Evolutionary conservation across 345 rosid genomes (phyloP), one percentile per base, ranked within the genome.

Genomic region (Excoecaria agallocha): DNA sequence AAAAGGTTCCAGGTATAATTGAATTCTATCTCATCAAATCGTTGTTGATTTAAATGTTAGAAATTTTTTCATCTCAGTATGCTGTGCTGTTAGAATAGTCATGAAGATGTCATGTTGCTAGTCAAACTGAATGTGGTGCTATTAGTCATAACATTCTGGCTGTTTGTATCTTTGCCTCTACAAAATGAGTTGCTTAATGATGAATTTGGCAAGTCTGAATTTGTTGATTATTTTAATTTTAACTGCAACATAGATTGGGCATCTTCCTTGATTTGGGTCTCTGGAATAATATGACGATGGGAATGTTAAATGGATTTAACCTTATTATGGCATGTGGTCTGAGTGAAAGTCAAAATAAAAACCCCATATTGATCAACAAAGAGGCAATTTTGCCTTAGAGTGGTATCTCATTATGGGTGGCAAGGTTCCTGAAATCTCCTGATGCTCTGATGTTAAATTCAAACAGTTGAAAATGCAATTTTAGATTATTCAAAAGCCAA

Each of bases 1-100:
- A 95, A 95, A 81, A 82, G 98, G 71, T 95, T 95, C 84, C 99
- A 95, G 99, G 99, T 90, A 81, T 57, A 78, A 12, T 73, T 61
- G 13, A 55, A 50, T 5, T 17, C 35, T 43, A 24, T 24, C 19
- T 13, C 10, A 50, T 57, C 38, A 25, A 25, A 7, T 58, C 30
- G 12, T 19, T 60, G 16, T 17, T 9, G 19, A 12, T 61, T 20
- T 12, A 69, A 19, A 41, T 70, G 1, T 50, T n/a, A 51, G 17
- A 45, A 45, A 50, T 51, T 68, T 58, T 49, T 51, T 10, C 4
- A 6, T 43, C 48, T 19, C 3, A 41, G 11, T n/a, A n/a, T n/a
- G n/a, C n/a, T n/a, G n/a, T n/a, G n/a, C n/a, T n/a, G n/a, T n/a
- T n/a, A n/a, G n/a, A n/a, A n/a, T n/a, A n/a, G n/a, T n/a, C n/a